phyloP scores from a whole-genome alignment of 805 yeast genomes.

The Ogataea ramenticola region DNA sequence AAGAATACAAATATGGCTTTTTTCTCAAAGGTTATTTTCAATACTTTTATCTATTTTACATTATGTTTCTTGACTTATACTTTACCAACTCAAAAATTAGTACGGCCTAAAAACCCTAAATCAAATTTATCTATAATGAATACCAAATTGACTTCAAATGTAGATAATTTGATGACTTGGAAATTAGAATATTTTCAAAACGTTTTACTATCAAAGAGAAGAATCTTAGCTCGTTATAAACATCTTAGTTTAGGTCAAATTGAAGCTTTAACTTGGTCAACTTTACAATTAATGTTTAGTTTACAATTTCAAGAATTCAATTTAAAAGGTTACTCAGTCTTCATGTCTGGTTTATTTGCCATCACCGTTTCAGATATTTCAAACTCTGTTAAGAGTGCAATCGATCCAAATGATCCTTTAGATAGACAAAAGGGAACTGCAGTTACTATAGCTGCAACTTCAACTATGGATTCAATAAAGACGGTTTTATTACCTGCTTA shows the following conservation, averaged over 20 bases:
- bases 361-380: slow-evolving; percentile 8
- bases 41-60: slow-evolving; percentile 6
- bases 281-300: slow-evolving; percentile 7
- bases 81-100: slow-evolving; percentile 1
- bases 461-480: slow-evolving; percentile 10
- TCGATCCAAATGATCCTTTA: slow-evolving; percentile 1
- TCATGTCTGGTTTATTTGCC: slow-evolving; percentile 14
- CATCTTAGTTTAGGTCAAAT: slow-evolving; percentile 7
- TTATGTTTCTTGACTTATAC: slow-evolving; percentile 4
- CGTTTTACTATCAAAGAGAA: slow-evolving; percentile 5
- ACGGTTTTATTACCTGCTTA: slow-evolving; percentile 11
- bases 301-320: slow-evolving; percentile 8
- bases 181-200: slow-evolving; percentile 3
- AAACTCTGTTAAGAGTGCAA: background rate
- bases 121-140: background rate
- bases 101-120: background rate
- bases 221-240: slow-evolving; percentile 4
- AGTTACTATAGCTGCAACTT: slow-evolving; percentile 6
- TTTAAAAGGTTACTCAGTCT: slow-evolving; percentile 4
- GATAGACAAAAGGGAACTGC: slow-evolving; percentile 1
- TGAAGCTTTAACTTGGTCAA: slow-evolving; percentile 8
- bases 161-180: background rate
- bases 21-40: slow-evolving; percentile 5
- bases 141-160: background rate
- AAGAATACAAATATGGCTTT: slow-evolving; percentile 3